A percentile compares a stretch with the other conserved stretches of the same genome.
Evolutionary conservation across 2,329 filamentous ascomycete species (phyloP).

Genomic region (Hypoxylon sp.): DNA sequence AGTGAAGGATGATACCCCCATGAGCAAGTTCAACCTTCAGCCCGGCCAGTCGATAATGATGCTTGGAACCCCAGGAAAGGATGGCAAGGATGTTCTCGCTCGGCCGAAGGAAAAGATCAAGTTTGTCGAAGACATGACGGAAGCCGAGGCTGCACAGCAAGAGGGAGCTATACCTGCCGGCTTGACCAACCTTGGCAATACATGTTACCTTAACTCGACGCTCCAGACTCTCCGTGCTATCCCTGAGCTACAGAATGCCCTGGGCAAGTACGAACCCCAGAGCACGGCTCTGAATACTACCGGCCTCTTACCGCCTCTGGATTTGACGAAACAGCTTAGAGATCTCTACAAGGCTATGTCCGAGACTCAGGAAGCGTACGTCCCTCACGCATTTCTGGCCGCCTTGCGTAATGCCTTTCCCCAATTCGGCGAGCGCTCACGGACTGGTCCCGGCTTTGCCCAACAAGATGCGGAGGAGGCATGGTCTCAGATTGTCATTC

Average conservation of each 20-base stretch:
- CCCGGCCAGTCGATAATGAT: slow-evolving; percentile 91
- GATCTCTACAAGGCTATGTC: slow-evolving; percentile 92
- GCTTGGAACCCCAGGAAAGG: slow-evolving; percentile 89
- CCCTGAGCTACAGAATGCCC: slow-evolving; percentile 88
- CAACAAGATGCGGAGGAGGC: slow-evolving; percentile 99
- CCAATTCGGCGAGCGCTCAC: slow-evolving; percentile 92
- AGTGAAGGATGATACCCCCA: slow-evolving; percentile 93
- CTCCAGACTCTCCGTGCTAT: slow-evolving; percentile 91
- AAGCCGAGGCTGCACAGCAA: slow-evolving; percentile 87
- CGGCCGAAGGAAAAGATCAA: slow-evolving; percentile 86
- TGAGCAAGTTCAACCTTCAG: slow-evolving; percentile 88
- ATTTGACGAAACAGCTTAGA: slow-evolving; percentile 83
- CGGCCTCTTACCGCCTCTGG: slow-evolving; percentile 67
- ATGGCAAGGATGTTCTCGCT: slow-evolving; percentile 69
- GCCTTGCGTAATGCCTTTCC: slow-evolving; percentile 85
- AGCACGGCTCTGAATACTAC: slow-evolving; percentile 40
- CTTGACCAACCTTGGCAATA: slow-evolving; percentile 93
- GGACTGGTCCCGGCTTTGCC: slow-evolving; percentile 87
- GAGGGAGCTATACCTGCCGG: slow-evolving; percentile 90
- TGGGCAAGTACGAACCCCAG: slow-evolving; percentile 69
- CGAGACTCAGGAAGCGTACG: slow-evolving; percentile 88
- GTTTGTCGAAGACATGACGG: slow-evolving; percentile 98
- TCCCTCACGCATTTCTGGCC: slow-evolving; percentile 85
- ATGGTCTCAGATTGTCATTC: slow-evolving; percentile 94
- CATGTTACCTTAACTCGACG: slow-evolving; percentile 98